Evolutionary conservation across 495 filamentous ascomycete species (phyloP).

Genomic region (Trypethelium eluteriae): DNA sequence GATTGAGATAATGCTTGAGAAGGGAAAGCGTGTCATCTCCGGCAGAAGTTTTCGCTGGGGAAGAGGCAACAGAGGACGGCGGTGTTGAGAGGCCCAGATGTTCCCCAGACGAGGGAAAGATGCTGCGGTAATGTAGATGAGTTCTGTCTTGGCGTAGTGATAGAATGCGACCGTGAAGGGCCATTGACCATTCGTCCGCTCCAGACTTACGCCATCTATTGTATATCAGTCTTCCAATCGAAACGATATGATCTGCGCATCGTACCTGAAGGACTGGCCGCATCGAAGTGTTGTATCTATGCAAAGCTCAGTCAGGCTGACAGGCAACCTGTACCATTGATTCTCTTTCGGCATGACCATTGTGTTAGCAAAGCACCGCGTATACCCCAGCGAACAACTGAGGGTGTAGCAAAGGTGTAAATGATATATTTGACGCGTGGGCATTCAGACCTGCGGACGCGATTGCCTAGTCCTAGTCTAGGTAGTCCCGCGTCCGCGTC

Average conservation of each 20-base stretch:
- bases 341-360: neutral
- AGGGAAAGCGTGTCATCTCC: constrained; percentile 52
- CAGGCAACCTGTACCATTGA: constrained; percentile 71
- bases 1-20: constrained; percentile 32
- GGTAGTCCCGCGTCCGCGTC: too few relatives aligned
- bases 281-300: constrained; percentile 86
- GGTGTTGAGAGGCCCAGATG: constrained; percentile 32
- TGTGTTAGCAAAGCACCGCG: too few relatives aligned
- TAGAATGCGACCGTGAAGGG: constrained; percentile 74
- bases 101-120: constrained; percentile 42
- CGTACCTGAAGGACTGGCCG: constrained; percentile 77
- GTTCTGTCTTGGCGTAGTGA: constrained; percentile 74
- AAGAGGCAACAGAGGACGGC: constrained; percentile 32
- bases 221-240: neutral
- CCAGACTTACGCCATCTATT: constrained; percentile 73
- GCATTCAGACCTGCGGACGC: neutral
- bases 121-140: constrained; percentile 73
- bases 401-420: neutral
- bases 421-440: neutral
- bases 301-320: constrained; percentile 74
- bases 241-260: neutral
- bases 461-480: too few relatives aligned
- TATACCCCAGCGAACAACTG: neutral
- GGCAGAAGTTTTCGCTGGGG: constrained; percentile 24
- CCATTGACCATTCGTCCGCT: constrained; percentile 81